Percentiles rank a stretch among this genome's conserved stretches.
These are phyloP conservation scores for Lentinula boryana DNA, from an alignment of 768 basidiomycete species.

Conservation along the genomic window DNA sequence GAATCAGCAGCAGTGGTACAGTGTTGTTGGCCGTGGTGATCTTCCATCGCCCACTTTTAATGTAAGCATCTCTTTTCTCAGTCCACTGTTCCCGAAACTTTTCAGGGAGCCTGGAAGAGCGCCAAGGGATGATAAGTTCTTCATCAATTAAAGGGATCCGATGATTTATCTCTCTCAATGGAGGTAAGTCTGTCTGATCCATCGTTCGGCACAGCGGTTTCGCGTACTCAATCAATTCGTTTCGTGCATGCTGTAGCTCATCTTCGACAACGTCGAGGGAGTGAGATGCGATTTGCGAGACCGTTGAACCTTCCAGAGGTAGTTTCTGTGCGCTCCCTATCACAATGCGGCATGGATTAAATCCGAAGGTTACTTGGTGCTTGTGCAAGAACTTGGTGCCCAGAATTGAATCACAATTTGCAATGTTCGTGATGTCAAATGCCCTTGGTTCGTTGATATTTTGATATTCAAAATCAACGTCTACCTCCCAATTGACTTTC, in stretches of 20 bases:
- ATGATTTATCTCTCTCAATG: conserved; percentile 22
- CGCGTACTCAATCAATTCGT: conserved; percentile 9
- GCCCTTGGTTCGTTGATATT: conserved; percentile 9
- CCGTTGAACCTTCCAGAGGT: conserved; percentile 13
- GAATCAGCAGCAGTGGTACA: conserved; percentile 15
- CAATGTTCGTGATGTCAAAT: conserved; percentile 32
- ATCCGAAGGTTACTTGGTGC: conserved; percentile 20
- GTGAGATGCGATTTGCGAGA: conserved; percentile 5
- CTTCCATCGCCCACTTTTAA: conserved; percentile 20
- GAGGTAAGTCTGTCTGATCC: conserved; percentile 15
- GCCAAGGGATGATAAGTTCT: conserved; percentile 11
- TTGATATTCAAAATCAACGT: conserved; percentile 10
- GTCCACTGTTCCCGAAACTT: conserved; percentile 13
- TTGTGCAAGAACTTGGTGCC: conserved; percentile 29
- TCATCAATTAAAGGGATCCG: conserved; percentile 21
- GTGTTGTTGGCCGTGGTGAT: conserved; percentile 1
- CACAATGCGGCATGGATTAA: conserved; percentile 17
- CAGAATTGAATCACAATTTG: conserved; percentile 31
- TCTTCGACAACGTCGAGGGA: conserved; percentile 9
- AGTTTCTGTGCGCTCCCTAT: conserved; percentile 10
- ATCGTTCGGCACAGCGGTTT: conserved; percentile 9
- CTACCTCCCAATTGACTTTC: conserved; percentile 15
- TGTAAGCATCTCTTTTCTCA: conserved; percentile 18
- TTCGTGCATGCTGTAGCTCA: conserved; percentile 7
- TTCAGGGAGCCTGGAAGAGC: conserved; percentile 17